Evolutionary conservation across 1,284 basidiomycete species (phyloP), one percentile per base, ranked within the genome.

Genomic region (Austropuccinia psidii): DNA sequence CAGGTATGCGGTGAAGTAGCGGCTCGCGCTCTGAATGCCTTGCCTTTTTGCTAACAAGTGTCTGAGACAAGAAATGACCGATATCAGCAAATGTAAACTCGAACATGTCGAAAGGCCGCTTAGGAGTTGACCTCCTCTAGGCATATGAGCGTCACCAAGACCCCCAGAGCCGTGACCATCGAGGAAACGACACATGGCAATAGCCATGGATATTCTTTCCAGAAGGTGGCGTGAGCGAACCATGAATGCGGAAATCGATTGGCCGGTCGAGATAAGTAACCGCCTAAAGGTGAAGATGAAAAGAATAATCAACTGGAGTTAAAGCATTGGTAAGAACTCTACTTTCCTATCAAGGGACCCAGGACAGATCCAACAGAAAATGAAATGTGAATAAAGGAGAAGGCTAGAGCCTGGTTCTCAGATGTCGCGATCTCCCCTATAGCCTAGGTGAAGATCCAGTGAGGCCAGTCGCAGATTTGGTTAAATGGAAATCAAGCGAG

Each of bases 391-490:
- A 79, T 75, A 31, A 79, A 49, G 47, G 74, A 75, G 52, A 79
- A 79, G 21, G 77, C 79, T 21, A 76, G 65, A 11, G 78, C 77
- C 54, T 76, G 76, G 49, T 79, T 79, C 13, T 76, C 76, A 29
- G 76, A 75, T 39, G 78, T 78, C n/a, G 76, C 77, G 9, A 79
- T 60, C 50, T 79, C 78, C 5, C 77, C 78, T 41, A 79, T 50
- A 24, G 52, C 52, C 62, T 66, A 31, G n/a, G 15, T 11, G 31
- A 17, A 5, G n/a, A 45, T n/a, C 11, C n/a, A 45, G 29, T 7
- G 29, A 55, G 4, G n/a, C 2, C 52, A 24, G 6, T 27, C n/a
- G n/a, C 6, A 27, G 5, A 24, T 45, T 64, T 64, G 24, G 45
- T 64, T 31, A 64, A 27, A n/a, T 27, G 27, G 31, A n/a, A n/a